Evolutionary conservation across 2,329 filamentous ascomycete genomes (phyloP), one percentile per base, ranked within the genome.

Genomic region (Trichophyton equinum): DNA sequence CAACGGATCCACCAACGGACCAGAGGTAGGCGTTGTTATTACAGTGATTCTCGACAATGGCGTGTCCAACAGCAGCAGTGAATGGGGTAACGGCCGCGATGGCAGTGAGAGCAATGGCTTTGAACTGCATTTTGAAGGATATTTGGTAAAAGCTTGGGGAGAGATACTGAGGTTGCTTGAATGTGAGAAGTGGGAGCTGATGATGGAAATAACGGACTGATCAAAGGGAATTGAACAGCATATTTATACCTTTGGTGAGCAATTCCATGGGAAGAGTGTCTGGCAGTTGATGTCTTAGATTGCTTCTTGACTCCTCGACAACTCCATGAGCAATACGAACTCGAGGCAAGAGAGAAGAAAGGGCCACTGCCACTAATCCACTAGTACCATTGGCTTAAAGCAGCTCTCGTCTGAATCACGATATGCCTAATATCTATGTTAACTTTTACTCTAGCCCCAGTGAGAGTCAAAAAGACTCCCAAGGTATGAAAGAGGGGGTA

Each of bases 41-140:
- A 68, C 74, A 76, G 60, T 68, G 61, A 64, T 76, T 76, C 25
- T 61, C 27, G 18, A 76, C 67, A 13, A 72, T 65, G 18, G 74
- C 74, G 38, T 68, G 62, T 59, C 74, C 74, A 58, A 67, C 38
- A 30, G 59, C 65, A 33, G 73, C 64, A 33, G 69, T 61, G 3
- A 81, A 67, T 38, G 60, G 59, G 51, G 62, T 57, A 47, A 66
- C 53, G 47, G 62, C 62, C 15, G 63, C 44, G 25, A 66, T 47
- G 53, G 61, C 60, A 44, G 62, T 58, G 36, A 65, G 56, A 40
- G 57, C 33, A 46, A 63, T 22, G 15, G 56, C n/a, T 13, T 56
- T 60, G 61, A 66, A 51, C 53, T 60, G 64, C 64, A 65, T 66
- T 18, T 36, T 55, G 51, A 38, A 9, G 27, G 30, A 18, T 36